phyloP scores from a whole-genome alignment of 2,329 filamentous ascomycete genomes.

The Coniosporium tulheliwenetii region DNA sequence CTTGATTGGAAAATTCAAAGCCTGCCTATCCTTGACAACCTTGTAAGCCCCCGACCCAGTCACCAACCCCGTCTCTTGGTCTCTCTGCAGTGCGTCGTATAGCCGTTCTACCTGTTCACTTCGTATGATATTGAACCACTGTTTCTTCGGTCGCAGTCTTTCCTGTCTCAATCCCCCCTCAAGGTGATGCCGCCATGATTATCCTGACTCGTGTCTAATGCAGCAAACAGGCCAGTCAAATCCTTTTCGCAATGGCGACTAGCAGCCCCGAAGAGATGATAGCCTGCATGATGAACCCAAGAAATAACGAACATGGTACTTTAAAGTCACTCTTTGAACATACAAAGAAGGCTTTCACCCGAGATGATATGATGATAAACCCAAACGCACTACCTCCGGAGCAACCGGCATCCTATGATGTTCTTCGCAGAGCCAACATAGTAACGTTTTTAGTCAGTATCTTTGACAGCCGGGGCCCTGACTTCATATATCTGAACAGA shows the following conservation, averaged over 20 bases:
- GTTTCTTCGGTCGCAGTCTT: too few relatives aligned
- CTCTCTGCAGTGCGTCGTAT: too few relatives aligned
- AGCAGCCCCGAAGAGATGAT: constrained; percentile 41
- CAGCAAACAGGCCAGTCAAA: constrained; percentile 36
- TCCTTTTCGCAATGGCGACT: constrained; percentile 40
- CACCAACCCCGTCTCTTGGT: too few relatives aligned
- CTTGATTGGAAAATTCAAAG: constrained; percentile 40
- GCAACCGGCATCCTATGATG: constrained; percentile 38
- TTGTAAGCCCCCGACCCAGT: constrained; percentile 26
- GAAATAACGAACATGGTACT: constrained; percentile 42
- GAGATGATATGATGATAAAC: constrained; percentile 39
- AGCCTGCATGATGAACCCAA: constrained; percentile 38
- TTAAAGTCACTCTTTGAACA: constrained; percentile 48
- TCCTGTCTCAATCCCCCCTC: too few relatives aligned
- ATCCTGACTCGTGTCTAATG: constrained; percentile 5
- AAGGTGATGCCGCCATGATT: neutral
- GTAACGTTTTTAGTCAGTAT: constrained; percentile 49
- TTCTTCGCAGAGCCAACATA: constrained; percentile 47
- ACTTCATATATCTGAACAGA: constrained; percentile 47
- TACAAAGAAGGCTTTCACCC: constrained; percentile 44
- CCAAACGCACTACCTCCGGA: constrained; percentile 34
- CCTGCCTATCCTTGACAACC: constrained; percentile 43
- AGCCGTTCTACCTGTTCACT: too few relatives aligned
- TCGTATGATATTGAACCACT: too few relatives aligned
- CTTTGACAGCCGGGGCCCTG: constrained; percentile 48